phyloP scores from a whole-genome alignment of 2,329 filamentous ascomycete species.

The Aspergillus versicolor region DNA sequence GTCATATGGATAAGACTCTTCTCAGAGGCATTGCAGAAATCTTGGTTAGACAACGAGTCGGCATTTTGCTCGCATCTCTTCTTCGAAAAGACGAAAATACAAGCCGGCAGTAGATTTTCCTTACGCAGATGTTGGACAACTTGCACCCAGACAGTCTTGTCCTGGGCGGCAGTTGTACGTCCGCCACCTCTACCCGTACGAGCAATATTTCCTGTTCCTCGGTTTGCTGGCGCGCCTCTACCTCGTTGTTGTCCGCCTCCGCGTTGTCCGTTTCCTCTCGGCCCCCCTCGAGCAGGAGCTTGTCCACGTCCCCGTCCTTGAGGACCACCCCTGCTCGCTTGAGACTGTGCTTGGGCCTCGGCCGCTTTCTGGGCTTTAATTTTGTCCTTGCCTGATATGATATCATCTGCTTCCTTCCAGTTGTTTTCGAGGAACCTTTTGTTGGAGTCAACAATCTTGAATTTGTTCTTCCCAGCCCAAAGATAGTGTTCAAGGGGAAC shows the following conservation, averaged over 20 bases:
- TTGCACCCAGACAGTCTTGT: conserved; percentile 95
- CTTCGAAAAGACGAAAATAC: conserved; percentile 98
- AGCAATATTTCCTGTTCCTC: conserved; percentile 80
- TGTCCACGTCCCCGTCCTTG: conserved; percentile 56
- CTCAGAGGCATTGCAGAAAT: conserved; percentile 89
- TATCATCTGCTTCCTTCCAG: conserved; percentile 90
- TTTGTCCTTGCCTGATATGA: conserved; percentile 80
- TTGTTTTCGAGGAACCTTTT: conserved; percentile 90
- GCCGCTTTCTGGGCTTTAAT: conserved; percentile 56
- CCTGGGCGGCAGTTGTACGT: conserved; percentile 84
- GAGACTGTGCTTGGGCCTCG: conserved; percentile 52
- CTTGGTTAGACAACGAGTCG: conserved; percentile 88
- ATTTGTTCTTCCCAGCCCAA: conserved; percentile 88
- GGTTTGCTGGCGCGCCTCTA: conserved; percentile 56
- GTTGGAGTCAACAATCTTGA: conserved; percentile 91
- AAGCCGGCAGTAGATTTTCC: conserved; percentile 81
- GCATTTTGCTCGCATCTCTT: conserved; percentile 97
- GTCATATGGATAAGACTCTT: conserved; percentile 98
- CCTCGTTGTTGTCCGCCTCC: conserved; percentile 52
- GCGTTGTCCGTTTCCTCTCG: conserved; percentile 44
- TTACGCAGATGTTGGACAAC: conserved; percentile 89
- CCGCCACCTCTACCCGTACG: conserved; percentile 81
- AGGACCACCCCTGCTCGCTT: conserved; percentile 52
- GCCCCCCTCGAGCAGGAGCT: conserved; percentile 47
- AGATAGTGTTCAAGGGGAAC: conserved; percentile 94